Conservation (phyloP, 2,329 filamentous ascomycete genomes). For the Xylaria sp. region DNA sequence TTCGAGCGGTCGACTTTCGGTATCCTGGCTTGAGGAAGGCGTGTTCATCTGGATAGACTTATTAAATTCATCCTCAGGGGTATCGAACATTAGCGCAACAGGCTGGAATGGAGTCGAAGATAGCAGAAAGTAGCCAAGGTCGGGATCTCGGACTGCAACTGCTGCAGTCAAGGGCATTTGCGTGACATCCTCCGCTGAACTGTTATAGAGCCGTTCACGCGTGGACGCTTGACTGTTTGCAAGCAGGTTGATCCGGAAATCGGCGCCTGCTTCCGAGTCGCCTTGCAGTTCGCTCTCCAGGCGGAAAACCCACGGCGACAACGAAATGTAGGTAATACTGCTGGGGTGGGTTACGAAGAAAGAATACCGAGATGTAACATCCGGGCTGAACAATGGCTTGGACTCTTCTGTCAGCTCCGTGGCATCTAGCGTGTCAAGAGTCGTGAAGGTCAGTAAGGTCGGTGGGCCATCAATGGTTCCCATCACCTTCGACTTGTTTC, state of each 20-base stretch:
- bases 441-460: slow-evolving; percentile 55
- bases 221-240: slow-evolving; percentile 52
- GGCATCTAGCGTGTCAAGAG: slow-evolving; percentile 53
- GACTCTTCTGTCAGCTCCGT: slow-evolving; percentile 50
- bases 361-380: slow-evolving; percentile 56
- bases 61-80: slow-evolving; percentile 47
- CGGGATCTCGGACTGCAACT: slow-evolving; percentile 52
- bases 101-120: slow-evolving; percentile 55
- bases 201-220: slow-evolving; percentile 54
- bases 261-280: slow-evolving; percentile 52
- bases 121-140: slow-evolving; percentile 59
- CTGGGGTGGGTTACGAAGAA: slow-evolving; percentile 59
- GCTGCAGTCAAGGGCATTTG: slow-evolving; percentile 49
- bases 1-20: slow-evolving; percentile 43
- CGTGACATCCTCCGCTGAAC: slow-evolving; percentile 41
- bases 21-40: slow-evolving; percentile 39
- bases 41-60: slow-evolving; percentile 40
- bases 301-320: slow-evolving; percentile 59
- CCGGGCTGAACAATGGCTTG: slow-evolving; percentile 59
- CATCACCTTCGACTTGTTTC: slow-evolving; percentile 43
- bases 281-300: slow-evolving; percentile 56
- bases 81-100: slow-evolving; percentile 54
- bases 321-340: slow-evolving; percentile 55
- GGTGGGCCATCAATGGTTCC: slow-evolving; percentile 40
- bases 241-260: slow-evolving; percentile 57